These are phyloP conservation scores for Conidiobolus incongruus DNA, from an alignment of 371 early-diverging fungal genomes.

Conservation along the genomic window DNA sequence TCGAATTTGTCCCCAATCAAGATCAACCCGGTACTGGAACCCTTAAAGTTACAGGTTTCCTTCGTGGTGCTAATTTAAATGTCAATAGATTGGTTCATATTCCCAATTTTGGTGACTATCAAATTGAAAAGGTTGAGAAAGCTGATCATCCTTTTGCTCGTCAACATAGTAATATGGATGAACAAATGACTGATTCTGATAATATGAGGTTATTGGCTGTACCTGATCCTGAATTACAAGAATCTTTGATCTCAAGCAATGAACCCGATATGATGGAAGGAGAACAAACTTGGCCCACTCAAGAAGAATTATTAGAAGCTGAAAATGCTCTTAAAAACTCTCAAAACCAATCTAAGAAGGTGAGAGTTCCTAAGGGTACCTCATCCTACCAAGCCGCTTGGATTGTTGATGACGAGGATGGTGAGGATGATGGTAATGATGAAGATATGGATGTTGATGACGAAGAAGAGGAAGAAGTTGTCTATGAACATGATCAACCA, in stretches of 20 bases:
- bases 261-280: conserved; percentile 71
- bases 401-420: conserved; percentile 65
- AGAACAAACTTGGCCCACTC: conserved; percentile 97
- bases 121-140: conserved; percentile 51
- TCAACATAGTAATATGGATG: not conserved
- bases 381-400: conserved; percentile 93
- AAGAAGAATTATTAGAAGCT: conserved; percentile 70
- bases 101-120: conserved; percentile 78
- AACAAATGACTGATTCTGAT: not conserved
- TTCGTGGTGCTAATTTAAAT: conserved; percentile 50
- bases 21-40: conserved; percentile 22
- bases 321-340: conserved; percentile 14
- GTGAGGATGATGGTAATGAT: too few relatives aligned
- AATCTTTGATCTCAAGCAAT: conserved; percentile 59
- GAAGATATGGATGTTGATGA: conserved; percentile 16
- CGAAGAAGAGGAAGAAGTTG: conserved; percentile 20
- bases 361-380: conserved; percentile 83
- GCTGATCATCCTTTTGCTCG: conserved; percentile 6
- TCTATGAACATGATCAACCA: too few relatives aligned
- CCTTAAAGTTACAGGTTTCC: conserved; percentile 61
- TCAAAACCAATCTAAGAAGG: conserved; percentile 17
- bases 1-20: conserved; percentile 26
- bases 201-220: too few relatives aligned
- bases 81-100: conserved; percentile 80
- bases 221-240: too few relatives aligned